Evolutionary conservation across 1,284 basidiomycete genomes (phyloP).

Genomic region (Moniliophthora roreri): DNA sequence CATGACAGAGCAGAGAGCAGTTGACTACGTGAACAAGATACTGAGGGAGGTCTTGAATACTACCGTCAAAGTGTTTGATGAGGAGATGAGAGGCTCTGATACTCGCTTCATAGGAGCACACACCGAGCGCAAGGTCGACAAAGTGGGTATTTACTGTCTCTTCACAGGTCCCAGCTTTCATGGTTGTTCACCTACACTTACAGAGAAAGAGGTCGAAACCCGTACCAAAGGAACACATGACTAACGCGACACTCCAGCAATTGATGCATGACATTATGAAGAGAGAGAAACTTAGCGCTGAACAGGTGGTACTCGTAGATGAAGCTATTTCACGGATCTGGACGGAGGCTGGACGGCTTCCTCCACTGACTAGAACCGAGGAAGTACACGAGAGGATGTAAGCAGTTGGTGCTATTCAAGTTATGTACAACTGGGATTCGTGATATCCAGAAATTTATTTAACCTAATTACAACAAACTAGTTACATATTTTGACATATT

Average conservation of each 20-base stretch:
- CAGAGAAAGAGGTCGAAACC: background rate
- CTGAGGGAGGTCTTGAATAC: background rate
- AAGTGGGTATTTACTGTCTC: background rate
- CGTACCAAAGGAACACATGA: background rate
- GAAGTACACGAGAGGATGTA: no score
- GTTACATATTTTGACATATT: no score
- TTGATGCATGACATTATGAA: constrained; percentile 2
- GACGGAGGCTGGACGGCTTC: no score
- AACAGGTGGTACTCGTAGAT: no score
- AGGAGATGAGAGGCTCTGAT: background rate
- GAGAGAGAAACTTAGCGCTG: no score
- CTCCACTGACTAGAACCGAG: no score
- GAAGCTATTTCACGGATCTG: no score
- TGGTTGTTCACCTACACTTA: background rate
- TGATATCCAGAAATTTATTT: no score
- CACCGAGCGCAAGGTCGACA: no score
- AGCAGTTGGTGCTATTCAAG: no score
- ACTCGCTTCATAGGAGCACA: background rate
- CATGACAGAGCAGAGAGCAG: background rate
- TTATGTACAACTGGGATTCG: no score
- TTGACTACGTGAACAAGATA: background rate
- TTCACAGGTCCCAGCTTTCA: background rate
- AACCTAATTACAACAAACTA: no score
- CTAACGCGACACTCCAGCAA: background rate
- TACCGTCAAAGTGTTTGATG: background rate